A percentile compares a stretch with the other conserved stretches of the same genome.
Conservation (phyloP, 306 rosid species). For the Rosa lucieae region DNA sequence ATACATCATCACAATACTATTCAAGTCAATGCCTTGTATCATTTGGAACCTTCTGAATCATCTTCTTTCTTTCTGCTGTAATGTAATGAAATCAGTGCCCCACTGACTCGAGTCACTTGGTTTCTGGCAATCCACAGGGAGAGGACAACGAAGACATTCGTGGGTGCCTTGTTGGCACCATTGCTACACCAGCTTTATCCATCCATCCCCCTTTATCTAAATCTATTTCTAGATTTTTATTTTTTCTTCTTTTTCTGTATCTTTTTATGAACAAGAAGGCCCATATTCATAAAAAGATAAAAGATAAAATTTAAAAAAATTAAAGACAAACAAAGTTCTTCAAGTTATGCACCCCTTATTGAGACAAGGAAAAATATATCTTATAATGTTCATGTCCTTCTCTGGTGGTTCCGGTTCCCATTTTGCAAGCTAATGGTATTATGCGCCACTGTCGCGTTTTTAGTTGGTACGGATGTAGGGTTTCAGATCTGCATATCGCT, state of each 20-base stretch:
- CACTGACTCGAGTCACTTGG: not conserved
- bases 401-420: no score
- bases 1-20: not conserved
- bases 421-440: no score
- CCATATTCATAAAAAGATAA: not conserved
- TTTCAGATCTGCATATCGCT: no score
- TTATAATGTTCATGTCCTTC: no score
- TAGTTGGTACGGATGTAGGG: no score
- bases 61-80: not conserved
- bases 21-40: not conserved
- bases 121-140: not conserved
- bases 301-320: not conserved
- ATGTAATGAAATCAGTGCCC: not conserved
- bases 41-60: not conserved
- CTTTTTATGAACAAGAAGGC: no score
- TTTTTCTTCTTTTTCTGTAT: not conserved
- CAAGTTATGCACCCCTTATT: no score
- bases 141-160: not conserved
- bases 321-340: no score
- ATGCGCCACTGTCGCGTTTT: no score
- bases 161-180: not conserved
- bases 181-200: no score
- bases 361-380: no score
- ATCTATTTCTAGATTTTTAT: not conserved
- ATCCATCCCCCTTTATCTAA: not conserved